These are phyloP conservation scores for Aegilops longissima DNA, from an alignment of 176 grass and related monocot species.

Conservation along the genomic window DNA sequence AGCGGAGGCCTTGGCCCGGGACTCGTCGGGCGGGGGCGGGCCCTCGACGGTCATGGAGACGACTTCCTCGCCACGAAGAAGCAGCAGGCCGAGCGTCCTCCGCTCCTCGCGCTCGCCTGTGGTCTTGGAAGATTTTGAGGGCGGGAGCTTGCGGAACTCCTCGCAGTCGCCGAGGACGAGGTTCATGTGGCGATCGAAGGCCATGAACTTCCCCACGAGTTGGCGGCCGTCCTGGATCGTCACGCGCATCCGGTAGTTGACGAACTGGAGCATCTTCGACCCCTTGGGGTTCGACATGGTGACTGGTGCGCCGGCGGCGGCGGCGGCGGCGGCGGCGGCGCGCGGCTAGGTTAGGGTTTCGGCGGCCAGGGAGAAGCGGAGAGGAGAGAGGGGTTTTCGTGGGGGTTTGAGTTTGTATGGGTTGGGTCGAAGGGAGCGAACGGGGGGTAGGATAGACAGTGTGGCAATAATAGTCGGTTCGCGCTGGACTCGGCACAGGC, in stretches of 20 bases:
- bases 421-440: not conserved
- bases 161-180: slow-evolving; percentile 97
- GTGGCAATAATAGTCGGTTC: slow-evolving; percentile 12
- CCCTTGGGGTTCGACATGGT: slow-evolving; percentile 97
- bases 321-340: not conserved
- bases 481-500: not conserved
- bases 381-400: slow-evolving; percentile 29
- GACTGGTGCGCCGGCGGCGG: not conserved
- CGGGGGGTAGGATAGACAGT: not conserved
- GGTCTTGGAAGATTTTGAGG: slow-evolving; percentile 77
- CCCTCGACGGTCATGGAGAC: slow-evolving; percentile 98
- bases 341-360: slow-evolving; percentile 50
- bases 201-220: slow-evolving; percentile 98
- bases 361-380: not conserved
- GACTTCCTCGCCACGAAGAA: slow-evolving; percentile 95
- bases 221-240: slow-evolving; percentile 98
- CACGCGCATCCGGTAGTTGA: slow-evolving; percentile 99
- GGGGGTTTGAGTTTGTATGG: slow-evolving; percentile 37
- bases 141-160: slow-evolving; percentile 96
- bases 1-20: slow-evolving; percentile 71
- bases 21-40: slow-evolving; percentile 89
- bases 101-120: slow-evolving; percentile 81
- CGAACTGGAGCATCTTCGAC: slow-evolving; percentile 96
- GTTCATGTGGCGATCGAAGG: slow-evolving; percentile 99
- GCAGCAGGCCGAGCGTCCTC: slow-evolving; percentile 89